Conservation (phyloP, 1,284 basidiomycete genomes). For the Ganoderma resinaceum region DNA sequence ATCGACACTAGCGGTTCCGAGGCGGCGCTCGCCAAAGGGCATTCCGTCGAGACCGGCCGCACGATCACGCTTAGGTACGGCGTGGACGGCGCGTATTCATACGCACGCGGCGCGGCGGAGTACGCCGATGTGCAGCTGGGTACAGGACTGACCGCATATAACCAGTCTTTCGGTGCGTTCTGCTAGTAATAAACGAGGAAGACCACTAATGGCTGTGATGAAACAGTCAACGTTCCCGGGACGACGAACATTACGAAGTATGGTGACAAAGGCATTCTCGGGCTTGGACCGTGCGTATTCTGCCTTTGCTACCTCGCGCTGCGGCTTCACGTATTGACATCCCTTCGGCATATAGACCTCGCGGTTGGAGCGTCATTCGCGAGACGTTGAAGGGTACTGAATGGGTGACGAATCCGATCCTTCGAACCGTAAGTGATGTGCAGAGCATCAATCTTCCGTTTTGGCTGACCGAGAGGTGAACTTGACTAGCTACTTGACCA, state of each 20-base stretch:
- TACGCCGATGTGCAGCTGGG: conserved; percentile 15
- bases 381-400: conserved; percentile 2
- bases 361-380: conserved; percentile 10
- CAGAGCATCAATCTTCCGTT: background rate
- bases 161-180: conserved; percentile 14
- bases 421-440: conserved; percentile 3
- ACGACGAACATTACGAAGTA: background rate
- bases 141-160: background rate
- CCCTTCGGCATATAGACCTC: background rate
- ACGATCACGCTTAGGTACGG: conserved; percentile 11
- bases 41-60: conserved; percentile 4
- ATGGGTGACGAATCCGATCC: conserved; percentile 8
- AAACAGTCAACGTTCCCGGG: background rate
- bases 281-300: background rate
- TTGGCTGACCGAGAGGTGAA: background rate
- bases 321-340: background rate
- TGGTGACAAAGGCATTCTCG: background rate
- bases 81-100: conserved; percentile 11
- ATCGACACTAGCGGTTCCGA: conserved; percentile 13
- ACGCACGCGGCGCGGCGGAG: conserved; percentile 13
- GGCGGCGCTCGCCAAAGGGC: background rate
- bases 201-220: background rate
- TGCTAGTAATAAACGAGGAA: too few relatives aligned
- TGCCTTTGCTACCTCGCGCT: background rate
- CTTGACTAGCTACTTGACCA: background rate